Evolutionary conservation across 2,329 filamentous ascomycete genomes (phyloP).

Genomic region (Geosmithia putterillii): DNA sequence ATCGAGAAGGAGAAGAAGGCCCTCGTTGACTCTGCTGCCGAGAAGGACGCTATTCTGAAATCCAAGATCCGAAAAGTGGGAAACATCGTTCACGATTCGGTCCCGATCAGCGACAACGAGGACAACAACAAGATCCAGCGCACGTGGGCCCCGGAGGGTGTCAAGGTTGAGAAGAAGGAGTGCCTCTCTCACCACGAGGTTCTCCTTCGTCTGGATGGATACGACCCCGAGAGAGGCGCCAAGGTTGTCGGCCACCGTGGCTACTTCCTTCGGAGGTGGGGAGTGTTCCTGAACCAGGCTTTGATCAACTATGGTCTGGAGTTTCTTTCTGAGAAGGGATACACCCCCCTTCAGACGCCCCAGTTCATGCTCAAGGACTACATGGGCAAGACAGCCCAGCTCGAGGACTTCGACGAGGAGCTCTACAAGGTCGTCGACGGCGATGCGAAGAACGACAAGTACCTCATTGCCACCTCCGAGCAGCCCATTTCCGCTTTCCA

Average conservation of each 20-base stretch:
- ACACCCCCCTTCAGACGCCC: conserved; percentile 73
- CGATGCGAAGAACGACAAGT: conserved; percentile 80
- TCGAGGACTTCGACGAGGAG: conserved; percentile 96
- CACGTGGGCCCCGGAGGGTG: conserved; percentile 70
- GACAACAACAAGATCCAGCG: conserved; percentile 71
- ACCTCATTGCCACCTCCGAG: conserved; percentile 69
- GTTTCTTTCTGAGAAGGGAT: conserved; percentile 72
- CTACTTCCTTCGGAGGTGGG: conserved; percentile 84
- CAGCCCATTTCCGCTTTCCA: conserved; percentile 91
- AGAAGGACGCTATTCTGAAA: conserved; percentile 64
- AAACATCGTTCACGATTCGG: conserved; percentile 65
- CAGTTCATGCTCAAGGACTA: conserved; percentile 91
- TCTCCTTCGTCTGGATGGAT: conserved; percentile 74
- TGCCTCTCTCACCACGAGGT: conserved; percentile 92
- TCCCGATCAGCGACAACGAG: conserved; percentile 75
- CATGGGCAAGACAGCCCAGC: conserved; percentile 97
- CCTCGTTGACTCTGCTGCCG: conserved; percentile 58
- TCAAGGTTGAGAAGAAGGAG: conserved; percentile 61
- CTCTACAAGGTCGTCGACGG: conserved; percentile 80
- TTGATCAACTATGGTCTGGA: conserved; percentile 91
- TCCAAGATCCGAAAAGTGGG: conserved; percentile 71
- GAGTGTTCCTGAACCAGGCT: conserved; percentile 83
- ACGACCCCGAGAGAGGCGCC: conserved; percentile 82
- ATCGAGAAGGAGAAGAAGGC: conserved; percentile 75
- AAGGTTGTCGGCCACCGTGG: conserved; percentile 92